Conservation (phyloP, 2,329 filamentous ascomycete species). For the Colletotrichum noveboracense region DNA sequence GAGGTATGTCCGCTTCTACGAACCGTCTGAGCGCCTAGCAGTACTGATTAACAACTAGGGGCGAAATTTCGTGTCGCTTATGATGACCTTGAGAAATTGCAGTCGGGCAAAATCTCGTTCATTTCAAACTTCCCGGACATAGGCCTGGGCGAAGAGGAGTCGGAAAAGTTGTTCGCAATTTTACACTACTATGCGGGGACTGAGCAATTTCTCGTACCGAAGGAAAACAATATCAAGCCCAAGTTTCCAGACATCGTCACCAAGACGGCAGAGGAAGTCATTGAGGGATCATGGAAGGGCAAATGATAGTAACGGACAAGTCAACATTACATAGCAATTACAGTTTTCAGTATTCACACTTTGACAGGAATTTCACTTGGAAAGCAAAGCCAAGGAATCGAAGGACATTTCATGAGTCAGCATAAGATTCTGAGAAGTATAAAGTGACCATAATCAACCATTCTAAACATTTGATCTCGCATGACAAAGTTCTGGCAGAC, state of each 20-base stretch:
- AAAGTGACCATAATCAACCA: not conserved
- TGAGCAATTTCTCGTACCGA: constrained; percentile 22
- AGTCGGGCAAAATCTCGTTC: constrained; percentile 28
- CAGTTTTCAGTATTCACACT: not conserved
- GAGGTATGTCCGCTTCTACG: not conserved
- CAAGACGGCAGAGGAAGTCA: constrained; percentile 25
- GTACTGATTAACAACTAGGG: not conserved
- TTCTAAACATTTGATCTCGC: not conserved
- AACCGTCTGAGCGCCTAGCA: not conserved
- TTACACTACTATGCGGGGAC: constrained; percentile 26
- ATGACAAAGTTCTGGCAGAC: not conserved
- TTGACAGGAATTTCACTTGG: not conserved
- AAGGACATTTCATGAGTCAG: not conserved
- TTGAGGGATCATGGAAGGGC: constrained; percentile 16
- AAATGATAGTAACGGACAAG: not conserved
- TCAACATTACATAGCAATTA: not conserved
- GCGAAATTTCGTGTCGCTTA: not conserved
- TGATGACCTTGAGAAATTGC: constrained; percentile 24
- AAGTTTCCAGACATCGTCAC: constrained; percentile 31
- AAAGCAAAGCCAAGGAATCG: not conserved
- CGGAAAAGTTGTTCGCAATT: constrained; percentile 23
- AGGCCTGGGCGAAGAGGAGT: constrained; percentile 18
- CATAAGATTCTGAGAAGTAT: not conserved
- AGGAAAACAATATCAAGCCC: constrained; percentile 27
- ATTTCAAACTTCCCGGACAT: constrained; percentile 24